phyloP scores from a whole-genome alignment of 2,329 filamentous ascomycete genomes.

The Diaporthe humulicola region DNA sequence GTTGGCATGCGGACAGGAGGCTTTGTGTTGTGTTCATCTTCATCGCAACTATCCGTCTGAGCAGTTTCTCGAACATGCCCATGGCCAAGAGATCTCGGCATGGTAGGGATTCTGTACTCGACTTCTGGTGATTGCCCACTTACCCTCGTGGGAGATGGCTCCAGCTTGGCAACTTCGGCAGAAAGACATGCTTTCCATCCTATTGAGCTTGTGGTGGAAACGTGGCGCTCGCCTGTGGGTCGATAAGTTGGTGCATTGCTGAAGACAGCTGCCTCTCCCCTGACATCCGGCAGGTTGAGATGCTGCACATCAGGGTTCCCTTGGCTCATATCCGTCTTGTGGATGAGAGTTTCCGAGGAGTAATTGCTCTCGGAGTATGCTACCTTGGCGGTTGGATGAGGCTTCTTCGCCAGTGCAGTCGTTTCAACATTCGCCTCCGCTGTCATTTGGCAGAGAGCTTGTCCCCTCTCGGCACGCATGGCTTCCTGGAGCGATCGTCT shows the following conservation, averaged over 20 bases:
- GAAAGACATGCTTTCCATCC: constrained; percentile 59
- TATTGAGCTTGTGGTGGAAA: constrained; percentile 60
- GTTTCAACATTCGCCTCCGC: constrained; percentile 19
- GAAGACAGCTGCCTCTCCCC: constrained; percentile 45
- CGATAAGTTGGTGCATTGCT: constrained; percentile 48
- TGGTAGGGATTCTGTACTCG: constrained; percentile 43
- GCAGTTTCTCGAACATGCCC: constrained; percentile 55
- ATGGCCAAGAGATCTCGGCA: constrained; percentile 43
- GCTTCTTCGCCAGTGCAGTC: constrained; percentile 4
- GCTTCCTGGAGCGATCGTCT: constrained; percentile 63
- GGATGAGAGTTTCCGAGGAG: constrained; percentile 52
- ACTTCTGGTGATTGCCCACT: constrained; percentile 46
- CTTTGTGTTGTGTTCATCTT: constrained; percentile 38
- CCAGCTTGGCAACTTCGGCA: constrained; percentile 53
- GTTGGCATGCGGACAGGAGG: constrained; percentile 40
- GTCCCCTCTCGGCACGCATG: constrained; percentile 53
- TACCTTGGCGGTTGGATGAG: constrained; percentile 53
- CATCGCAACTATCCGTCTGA: constrained; percentile 52
- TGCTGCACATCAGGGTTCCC: constrained; percentile 14
- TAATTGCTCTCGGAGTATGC: constrained; percentile 65
- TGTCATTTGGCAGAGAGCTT: background rate
- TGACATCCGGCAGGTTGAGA: background rate
- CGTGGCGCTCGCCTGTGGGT: constrained; percentile 50
- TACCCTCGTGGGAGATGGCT: constrained; percentile 44
- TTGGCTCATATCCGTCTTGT: constrained; percentile 25